Percentiles rank a stretch among this genome's conserved stretches.
Evolutionary conservation across 2,329 filamentous ascomycete species (phyloP).

Genomic region (Torrubiella hemipterigena): DNA sequence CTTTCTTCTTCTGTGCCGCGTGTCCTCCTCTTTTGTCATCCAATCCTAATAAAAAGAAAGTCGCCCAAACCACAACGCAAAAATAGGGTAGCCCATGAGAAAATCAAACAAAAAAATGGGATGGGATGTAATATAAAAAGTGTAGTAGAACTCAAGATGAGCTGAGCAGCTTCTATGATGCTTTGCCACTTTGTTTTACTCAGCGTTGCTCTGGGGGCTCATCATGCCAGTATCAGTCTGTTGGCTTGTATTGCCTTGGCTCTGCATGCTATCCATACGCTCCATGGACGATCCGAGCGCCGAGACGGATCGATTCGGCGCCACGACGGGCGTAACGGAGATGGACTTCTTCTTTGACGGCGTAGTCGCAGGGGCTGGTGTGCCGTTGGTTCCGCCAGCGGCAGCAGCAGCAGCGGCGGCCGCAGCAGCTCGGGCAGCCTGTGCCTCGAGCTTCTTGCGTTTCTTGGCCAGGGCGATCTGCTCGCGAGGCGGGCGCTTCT

Average conservation of each 20-base stretch:
- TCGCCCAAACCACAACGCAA: too few species aligned
- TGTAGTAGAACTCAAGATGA: too few species aligned
- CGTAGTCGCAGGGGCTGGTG: too few species aligned
- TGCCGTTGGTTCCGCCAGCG: slow-evolving; percentile 19
- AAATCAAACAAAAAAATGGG: too few species aligned
- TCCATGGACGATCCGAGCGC: slow-evolving; percentile 41
- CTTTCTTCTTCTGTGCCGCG: too few species aligned
- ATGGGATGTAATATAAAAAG: too few species aligned
- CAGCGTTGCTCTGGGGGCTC: slow-evolving; percentile 67
- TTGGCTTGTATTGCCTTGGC: slow-evolving; percentile 43
- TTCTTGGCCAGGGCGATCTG: slow-evolving; percentile 78
- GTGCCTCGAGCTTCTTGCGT: slow-evolving; percentile 67
- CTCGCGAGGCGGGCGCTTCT: slow-evolving; percentile 72
- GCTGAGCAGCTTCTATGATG: too few species aligned
- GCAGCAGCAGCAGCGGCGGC: slow-evolving; percentile 21
- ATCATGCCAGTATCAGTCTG: slow-evolving; percentile 68
- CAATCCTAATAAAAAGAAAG: too few species aligned
- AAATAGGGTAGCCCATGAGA: too few species aligned
- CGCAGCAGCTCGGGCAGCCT: slow-evolving; percentile 30
- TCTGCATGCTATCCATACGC: slow-evolving; percentile 44
- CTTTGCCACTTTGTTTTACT: slow-evolving; percentile 15
- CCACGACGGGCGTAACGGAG: slow-evolving; percentile 21
- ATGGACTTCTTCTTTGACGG: slow-evolving; percentile 42
- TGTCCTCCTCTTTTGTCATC: too few species aligned
- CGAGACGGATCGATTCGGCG: slow-evolving; percentile 25